Evolutionary conservation across 768 basidiomycete genomes (phyloP), one percentile per base, ranked within the genome.

Genomic region (Boletus rubescentipes): DNA sequence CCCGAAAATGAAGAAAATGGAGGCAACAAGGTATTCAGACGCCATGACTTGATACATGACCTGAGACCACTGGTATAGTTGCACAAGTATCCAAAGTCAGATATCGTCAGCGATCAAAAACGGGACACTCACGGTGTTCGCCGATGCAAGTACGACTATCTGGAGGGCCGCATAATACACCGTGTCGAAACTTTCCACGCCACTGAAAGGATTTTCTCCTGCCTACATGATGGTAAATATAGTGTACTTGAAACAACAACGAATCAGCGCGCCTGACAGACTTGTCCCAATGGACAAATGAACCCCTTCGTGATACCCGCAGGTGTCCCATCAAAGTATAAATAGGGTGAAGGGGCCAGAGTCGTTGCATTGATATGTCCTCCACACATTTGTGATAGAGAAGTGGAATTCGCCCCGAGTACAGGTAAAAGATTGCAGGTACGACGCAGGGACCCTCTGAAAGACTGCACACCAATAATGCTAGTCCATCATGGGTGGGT

Each of bases 401-500:
- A 67, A 2, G 77, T 76, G 14, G 73, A 70, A 9, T 56, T 61
- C 61, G 84, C 84, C 2, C 85, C 87, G 4, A 80, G 71, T 2
- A 75, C 77, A 2, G 86, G 77, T 14, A 68, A 61, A 34, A 89
- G 72, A 39, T 78, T 73, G 61, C 89, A 91, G 1, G 76, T 78
- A 12, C 89, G 80, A n/a, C 85, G 76, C 32, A 90, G 77, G 2
- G 92, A 93, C 0, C 93, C 93, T 54, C 86, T 84, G 77, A 98
- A 98, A 0, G 90, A 83, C 61, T 97, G 93, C 2, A 97, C 82
- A 15, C 96, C 95, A 52, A 97, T 89, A 64, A 98, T 89, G 3
- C 91, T 66, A 16, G n/a, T 21, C 11, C 34, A 47, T 35, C 18
- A 47, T 54, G 50, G 29, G 21, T 23, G 12, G 20, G 18, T 43